Evolutionary conservation across 352 stramenopile species (phyloP), one percentile per base, ranked within the genome.

Genomic region (Phytophthora cryptogea): DNA sequence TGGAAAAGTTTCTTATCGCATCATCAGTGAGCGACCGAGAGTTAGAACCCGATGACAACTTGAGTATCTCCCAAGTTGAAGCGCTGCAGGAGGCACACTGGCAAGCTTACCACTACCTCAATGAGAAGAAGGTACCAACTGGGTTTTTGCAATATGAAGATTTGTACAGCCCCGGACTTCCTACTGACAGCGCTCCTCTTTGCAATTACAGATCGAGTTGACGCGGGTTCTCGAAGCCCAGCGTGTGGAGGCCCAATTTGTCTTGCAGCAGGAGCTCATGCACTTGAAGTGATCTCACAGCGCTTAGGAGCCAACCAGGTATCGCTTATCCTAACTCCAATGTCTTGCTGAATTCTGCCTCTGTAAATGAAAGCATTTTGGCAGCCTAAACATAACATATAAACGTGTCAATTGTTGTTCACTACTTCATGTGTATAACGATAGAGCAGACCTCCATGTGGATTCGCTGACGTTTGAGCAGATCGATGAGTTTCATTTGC

Each of bases 401-500:
- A 59, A 3, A 59, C 50, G 46, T 59, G 59, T 60, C 30, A 62
- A 58, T n/a, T 36, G 48, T 2, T 43, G 47, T 35, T 39, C 3
- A 40, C 10, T 14, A 8, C 9, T 17, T 39, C 20, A 23, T 49
- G 27, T 4, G 45, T 5, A 28, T 39, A 36, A 5, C 41, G 14
- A 10, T 44, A 27, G 9, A 23, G 4, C n/a, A 6, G 57, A 90
- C 79, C 70, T 94, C 85, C 76, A 94, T 89, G 68, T 94, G 85
- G 54, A 94, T 89, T 35, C 84, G 83, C 61, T 94, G 85, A 9
- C 85, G 78, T 44, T 90, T 94, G 35, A 94, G 74, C 42, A 94
- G n/a, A 28, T 94, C 85, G 42, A 94, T 92, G 31, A 94, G 78
- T 54, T 92, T 92, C 74, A 92, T 90, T 51, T 94, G 85, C 61